Conservation (phyloP, 2,329 filamentous ascomycete genomes). For the Trichoderma sp. region DNA sequence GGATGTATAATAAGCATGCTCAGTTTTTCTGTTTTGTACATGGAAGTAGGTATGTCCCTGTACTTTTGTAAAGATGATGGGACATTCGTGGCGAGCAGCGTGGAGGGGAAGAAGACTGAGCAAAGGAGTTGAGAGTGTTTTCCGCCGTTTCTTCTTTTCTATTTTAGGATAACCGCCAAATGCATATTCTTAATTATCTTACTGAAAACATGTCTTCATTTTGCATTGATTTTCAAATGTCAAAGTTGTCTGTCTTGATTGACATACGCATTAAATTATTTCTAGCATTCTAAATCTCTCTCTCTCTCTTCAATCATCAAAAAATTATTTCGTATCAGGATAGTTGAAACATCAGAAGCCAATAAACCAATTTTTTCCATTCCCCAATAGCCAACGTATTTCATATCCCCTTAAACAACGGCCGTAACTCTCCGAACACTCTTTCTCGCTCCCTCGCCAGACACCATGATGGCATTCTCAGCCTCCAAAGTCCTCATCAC, state of each 20-base stretch:
- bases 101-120: not conserved
- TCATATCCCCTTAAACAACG: slow-evolving; percentile 38
- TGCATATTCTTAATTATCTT: not conserved
- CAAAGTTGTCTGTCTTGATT: not conserved
- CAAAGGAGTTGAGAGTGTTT: not conserved
- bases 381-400: slow-evolving; percentile 3
- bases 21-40: not conserved
- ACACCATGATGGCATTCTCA: slow-evolving; percentile 79
- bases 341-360: not conserved
- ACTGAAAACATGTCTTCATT: not conserved
- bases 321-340: not conserved
- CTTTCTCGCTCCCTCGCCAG: slow-evolving; percentile 82
- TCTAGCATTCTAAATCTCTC: not conserved
- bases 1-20: slow-evolving; percentile 3
- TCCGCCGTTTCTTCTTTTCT: not conserved
- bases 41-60: not conserved
- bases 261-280: slow-evolving; percentile 12
- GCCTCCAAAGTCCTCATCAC: slow-evolving; percentile 78
- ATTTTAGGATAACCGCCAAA: slow-evolving; percentile 12
- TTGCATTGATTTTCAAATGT: not conserved
- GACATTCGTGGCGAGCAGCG: not conserved
- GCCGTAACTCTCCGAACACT: slow-evolving; percentile 75
- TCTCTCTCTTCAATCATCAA: not conserved
- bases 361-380: not conserved
- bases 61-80: not conserved